Conservation (phyloP, 805 yeast species). For the Blastobotrys muscicola region DNA sequence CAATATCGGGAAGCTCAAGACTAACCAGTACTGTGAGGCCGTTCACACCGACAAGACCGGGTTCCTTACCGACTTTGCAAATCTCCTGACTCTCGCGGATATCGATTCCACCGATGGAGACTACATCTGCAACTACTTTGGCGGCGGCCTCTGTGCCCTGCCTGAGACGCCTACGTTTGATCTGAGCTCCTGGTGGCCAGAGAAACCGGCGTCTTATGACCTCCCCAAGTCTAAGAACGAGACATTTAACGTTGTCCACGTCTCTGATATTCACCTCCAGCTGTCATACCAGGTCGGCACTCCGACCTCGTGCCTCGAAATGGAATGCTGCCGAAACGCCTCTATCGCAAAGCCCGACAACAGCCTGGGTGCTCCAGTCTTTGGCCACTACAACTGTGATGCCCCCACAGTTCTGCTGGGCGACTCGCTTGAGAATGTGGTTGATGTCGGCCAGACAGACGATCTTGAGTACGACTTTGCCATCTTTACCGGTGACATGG, state of each 20-base stretch:
- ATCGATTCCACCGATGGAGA: slow-evolving; percentile 47
- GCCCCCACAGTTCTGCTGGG: slow-evolving; percentile 55
- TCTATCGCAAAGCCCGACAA: slow-evolving; percentile 30
- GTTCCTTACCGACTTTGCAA: slow-evolving; percentile 36
- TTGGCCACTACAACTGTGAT: slow-evolving; percentile 57
- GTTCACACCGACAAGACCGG: slow-evolving; percentile 9
- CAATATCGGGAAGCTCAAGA: slow-evolving; percentile 1
- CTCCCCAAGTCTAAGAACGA: slow-evolving; percentile 21
- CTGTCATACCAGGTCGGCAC: slow-evolving; percentile 38
- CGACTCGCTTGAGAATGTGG: slow-evolving; percentile 41
- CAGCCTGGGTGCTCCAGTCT: slow-evolving; percentile 47
- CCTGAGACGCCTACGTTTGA: slow-evolving; percentile 47
- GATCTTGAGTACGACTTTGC: slow-evolving; percentile 43
- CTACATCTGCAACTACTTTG: slow-evolving; percentile 49
- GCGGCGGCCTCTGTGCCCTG: slow-evolving; percentile 39
- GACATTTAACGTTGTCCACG: slow-evolving; percentile 52
- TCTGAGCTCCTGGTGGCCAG: slow-evolving; percentile 36
- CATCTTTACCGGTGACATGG: slow-evolving; percentile 65
- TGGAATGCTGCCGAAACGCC: slow-evolving; percentile 56
- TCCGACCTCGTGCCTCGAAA: slow-evolving; percentile 35
- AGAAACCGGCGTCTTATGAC: slow-evolving; percentile 27
- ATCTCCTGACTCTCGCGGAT: slow-evolving; percentile 42
- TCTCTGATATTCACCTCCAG: slow-evolving; percentile 59
- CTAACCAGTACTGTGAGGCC: not conserved
- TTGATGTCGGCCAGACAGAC: slow-evolving; percentile 26